Base-by-base conservation (phyloP, 768 basidiomycete species). In the Aureoboletus auriporus region DNA sequence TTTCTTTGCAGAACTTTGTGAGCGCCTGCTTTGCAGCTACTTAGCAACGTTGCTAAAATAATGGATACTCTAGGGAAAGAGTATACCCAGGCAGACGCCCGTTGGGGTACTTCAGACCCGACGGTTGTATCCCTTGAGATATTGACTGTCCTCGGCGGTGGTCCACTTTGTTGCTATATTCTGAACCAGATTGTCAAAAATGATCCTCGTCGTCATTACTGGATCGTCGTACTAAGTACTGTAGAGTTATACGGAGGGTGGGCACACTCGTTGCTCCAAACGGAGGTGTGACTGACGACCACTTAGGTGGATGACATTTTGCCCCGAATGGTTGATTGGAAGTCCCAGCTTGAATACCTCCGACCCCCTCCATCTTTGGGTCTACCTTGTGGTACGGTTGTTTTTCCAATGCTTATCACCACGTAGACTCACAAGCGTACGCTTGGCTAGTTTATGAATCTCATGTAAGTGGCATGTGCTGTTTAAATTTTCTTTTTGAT, bases 41-140 rank as follows among this genome's bases (percentile, higher is more conserved):
- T 23, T 23, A 30, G 39, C 26, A 6, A 28, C 7, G 27, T 8
- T 43, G 26, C 53, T 43, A 39, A 2, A 35, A 38, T 30, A 35
- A 39, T n/a, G 35, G 33, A 29, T 17, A 28, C 23, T 11, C 2
- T 13, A 89, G 88, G 89, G 87, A 84, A 74, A 54, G 89, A 91
- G 63, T 91, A 93, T 59, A 82, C 86, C 20, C 73, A 74, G 2
- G 90, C 89, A 6, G 90, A 93, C 61, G 76, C 78, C 46, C 81
- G 90, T 36, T 93, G 91, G 91, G 90, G 88, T 12, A 61, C 75
- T 38, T 72, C 89, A 0, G 90, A 93, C 59, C 78, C 86, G 1
- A 86, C 84, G 1, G 75, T 92, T 44, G 87, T 93, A 39, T 83
- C 89, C 6, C 79, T 93, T 30, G 90, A 93, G 64, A 65, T 92